A percentile compares a stretch with the other conserved stretches of the same genome.
These are phyloP conservation scores for Cronartium quercuum DNA, from an alignment of 1,284 basidiomycete genomes.

Conservation along the genomic window DNA sequence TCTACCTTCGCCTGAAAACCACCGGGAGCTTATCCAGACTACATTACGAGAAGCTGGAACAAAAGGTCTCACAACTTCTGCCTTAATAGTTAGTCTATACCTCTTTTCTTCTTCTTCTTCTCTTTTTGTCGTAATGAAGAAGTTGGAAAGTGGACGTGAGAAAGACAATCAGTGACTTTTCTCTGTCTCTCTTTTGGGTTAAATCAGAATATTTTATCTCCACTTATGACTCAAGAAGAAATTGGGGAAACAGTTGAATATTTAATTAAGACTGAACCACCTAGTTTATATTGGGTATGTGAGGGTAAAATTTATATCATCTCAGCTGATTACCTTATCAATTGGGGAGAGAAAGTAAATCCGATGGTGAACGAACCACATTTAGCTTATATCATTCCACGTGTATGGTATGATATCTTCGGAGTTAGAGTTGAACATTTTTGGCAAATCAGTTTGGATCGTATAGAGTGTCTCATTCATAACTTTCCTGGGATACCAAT, in stretches of 20 bases:
- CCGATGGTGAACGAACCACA: neutral
- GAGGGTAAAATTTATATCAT: constrained; percentile 1
- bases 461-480: constrained; percentile 24
- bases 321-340: constrained; percentile 4
- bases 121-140: neutral
- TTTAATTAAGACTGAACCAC: constrained; percentile 18
- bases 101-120: no score
- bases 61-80: constrained; percentile 7
- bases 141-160: neutral
- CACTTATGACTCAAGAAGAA: neutral
- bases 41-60: constrained; percentile 17
- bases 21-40: constrained; percentile 6
- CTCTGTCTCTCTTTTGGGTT: neutral
- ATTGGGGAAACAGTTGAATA: constrained; percentile 5
- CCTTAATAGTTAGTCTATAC: constrained; percentile 17
- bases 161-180: neutral
- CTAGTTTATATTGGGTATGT: constrained; percentile 28
- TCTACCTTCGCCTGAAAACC: neutral
- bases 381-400: constrained; percentile 11
- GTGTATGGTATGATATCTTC: constrained; percentile 35
- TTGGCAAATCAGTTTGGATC: constrained; percentile 8
- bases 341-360: constrained; percentile 23
- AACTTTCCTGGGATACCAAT: constrained; percentile 19
- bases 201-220: neutral
- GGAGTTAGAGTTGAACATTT: constrained; percentile 14